Evolutionary conservation across 2,329 filamentous ascomycete genomes (phyloP), one percentile per base, ranked within the genome.

Genomic region (Verticillium nubilum): DNA sequence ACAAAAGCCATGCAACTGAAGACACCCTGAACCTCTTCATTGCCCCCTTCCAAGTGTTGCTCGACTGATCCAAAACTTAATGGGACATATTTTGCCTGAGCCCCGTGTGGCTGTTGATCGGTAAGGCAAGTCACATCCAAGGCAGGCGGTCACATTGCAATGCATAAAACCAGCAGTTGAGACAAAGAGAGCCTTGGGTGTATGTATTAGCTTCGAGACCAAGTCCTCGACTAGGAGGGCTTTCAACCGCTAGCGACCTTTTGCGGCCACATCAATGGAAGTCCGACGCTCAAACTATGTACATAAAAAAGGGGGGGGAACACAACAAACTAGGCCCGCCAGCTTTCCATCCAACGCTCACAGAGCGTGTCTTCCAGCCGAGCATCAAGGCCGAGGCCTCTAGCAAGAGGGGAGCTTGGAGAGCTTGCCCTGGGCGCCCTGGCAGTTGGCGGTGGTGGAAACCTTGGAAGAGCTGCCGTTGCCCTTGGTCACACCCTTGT

Each of bases 401-500:
- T 47, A 56, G 54, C 54, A 56, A 10, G 54, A 28, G 35, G 54
- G 54, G 19, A 56, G 54, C 54, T 47, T 47, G 54, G 54, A 29
- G 29, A 56, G 54, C 19, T n/a, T 42, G 23, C 54, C 54, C 54
- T 56, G 54, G 33, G 54, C 54, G 6, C 59, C 61, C 28, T 54
- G 56, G 50, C 59, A 62, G 10, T 60, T 59, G 19, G 61, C 56
- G 2, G 59, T 60, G 10, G 59, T 59, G 15, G 54, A 31, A 10
- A 60, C 59, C 59, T 62, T 62, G 47, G 28, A 28, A 50, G 68
- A 70, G 47, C 62, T 67, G 27, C 68, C 68, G 31, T 67, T 67
- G 6, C 56, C 29, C 67, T 69, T 69, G 52, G 69, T 68, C 27
- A 68, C 70, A 0, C 68, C 68, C n/a, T 68, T 63, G 61, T 70